Conservation (phyloP, 2,329 filamentous ascomycete species). For the Aspergillus jensenii region DNA sequence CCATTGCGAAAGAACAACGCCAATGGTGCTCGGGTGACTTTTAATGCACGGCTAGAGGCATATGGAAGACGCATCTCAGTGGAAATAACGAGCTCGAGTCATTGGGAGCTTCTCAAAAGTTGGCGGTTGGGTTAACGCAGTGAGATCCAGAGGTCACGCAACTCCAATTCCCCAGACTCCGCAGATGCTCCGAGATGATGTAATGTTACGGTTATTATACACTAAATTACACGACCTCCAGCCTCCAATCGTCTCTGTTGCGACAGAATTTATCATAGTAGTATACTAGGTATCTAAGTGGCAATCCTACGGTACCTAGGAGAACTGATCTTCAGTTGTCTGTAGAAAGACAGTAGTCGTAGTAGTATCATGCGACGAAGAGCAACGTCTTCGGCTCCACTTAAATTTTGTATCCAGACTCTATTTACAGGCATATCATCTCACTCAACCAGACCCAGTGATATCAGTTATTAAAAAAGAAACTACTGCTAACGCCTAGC, state of each 20-base stretch:
- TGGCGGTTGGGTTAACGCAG: not conserved
- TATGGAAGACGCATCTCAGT: constrained; percentile 30
- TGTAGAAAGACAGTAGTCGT: not conserved
- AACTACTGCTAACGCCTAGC: constrained; percentile 24
- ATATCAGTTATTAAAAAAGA: constrained; percentile 10
- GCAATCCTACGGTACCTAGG: not conserved
- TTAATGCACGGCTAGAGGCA: constrained; percentile 22
- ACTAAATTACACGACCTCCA: not conserved
- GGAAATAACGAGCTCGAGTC: constrained; percentile 1
- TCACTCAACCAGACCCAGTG: constrained; percentile 18
- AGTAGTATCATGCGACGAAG: not conserved
- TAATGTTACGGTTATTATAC: not conserved
- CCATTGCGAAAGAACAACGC: constrained; percentile 15
- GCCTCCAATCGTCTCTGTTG: too few species aligned
- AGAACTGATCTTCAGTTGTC: too few species aligned
- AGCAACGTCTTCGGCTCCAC: not conserved
- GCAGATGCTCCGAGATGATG: not conserved
- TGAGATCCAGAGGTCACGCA: not conserved
- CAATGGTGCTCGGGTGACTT: constrained; percentile 20
- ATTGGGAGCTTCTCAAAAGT: constrained; percentile 1
- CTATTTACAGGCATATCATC: constrained; percentile 26
- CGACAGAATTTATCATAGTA: not conserved
- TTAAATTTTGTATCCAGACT: constrained; percentile 19
- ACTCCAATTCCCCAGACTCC: not conserved
- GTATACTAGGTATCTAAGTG: not conserved